A percentile compares a stretch with the other conserved stretches of the same genome.
phyloP scores from a whole-genome alignment of 2,329 filamentous ascomycete genomes.

The Fusarium robinianum region DNA sequence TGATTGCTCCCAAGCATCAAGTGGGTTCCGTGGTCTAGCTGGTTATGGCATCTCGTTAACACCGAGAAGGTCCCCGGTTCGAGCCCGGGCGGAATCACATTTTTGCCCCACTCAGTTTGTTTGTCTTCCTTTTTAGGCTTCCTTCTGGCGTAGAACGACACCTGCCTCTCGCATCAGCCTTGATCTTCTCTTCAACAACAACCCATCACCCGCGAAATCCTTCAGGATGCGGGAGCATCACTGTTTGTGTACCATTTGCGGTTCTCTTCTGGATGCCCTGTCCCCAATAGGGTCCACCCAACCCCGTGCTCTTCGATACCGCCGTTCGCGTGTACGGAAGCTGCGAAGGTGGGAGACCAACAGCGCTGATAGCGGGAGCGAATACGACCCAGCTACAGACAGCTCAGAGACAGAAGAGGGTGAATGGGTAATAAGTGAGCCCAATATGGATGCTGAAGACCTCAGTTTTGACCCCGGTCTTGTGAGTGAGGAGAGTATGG shows the following conservation, averaged over 20 bases:
- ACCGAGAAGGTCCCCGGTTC: conserved; percentile 42
- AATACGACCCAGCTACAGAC: too few species aligned
- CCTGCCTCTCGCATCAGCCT: not conserved
- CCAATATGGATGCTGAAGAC: conserved; percentile 14
- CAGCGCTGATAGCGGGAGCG: not conserved
- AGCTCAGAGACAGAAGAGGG: not conserved
- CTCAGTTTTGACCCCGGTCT: conserved; percentile 9
- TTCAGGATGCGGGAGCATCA: conserved; percentile 9
- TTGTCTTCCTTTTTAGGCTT: not conserved
- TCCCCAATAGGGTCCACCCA: conserved; percentile 3
- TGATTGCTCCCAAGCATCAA: not conserved
- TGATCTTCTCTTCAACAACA: conserved; percentile 1
- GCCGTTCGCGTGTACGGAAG: not conserved
- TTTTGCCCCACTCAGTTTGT: conserved; percentile 21
- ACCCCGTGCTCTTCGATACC: not conserved
- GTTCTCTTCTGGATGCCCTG: conserved; percentile 1
- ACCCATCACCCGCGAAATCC: too few species aligned
- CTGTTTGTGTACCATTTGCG: conserved; percentile 18
- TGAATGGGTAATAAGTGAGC: too few species aligned
- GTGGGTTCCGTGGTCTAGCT: conserved; percentile 39
- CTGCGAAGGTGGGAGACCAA: not conserved
- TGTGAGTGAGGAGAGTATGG: not conserved
- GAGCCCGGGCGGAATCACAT: conserved; percentile 39
- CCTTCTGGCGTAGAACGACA: too few species aligned
- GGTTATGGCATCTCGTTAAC: conserved; percentile 41